Evolutionary conservation across 352 stramenopile genomes (phyloP).

Genomic region (Thraustochytrium aureum): DNA sequence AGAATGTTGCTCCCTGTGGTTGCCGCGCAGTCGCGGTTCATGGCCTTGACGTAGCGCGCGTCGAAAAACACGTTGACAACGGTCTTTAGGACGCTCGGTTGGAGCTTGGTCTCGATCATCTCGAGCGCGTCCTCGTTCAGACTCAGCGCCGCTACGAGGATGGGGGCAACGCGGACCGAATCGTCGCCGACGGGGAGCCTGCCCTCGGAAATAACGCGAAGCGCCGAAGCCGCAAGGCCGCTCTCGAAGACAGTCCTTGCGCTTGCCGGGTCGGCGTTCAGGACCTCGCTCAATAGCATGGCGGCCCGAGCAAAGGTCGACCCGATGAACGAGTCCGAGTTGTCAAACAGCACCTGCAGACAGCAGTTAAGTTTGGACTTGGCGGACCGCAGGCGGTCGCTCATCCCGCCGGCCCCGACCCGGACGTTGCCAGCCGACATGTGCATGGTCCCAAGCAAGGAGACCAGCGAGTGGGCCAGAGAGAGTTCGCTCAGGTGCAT

Average conservation of each 20-base stretch:
- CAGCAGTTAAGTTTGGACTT: constrained; percentile 31
- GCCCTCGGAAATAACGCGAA: constrained; percentile 13
- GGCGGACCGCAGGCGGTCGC: constrained; percentile 3
- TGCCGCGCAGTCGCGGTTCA: not conserved
- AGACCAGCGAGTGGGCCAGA: constrained; percentile 6
- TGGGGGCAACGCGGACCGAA: not conserved
- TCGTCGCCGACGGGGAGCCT: not conserved
- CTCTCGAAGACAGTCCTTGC: constrained; percentile 6
- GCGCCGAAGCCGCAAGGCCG: constrained; percentile 27
- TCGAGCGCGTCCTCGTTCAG: constrained; percentile 36
- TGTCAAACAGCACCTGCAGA: constrained; percentile 44
- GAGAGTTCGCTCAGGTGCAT: not conserved
- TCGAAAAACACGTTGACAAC: constrained; percentile 22
- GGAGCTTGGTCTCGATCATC: constrained; percentile 4
- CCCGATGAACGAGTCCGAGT: constrained; percentile 2
- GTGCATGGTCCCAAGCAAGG: not conserved
- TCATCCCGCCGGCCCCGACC: constrained; percentile 16
- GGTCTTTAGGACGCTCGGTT: constrained; percentile 19
- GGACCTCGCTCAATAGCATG: constrained; percentile 29
- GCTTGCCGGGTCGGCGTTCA: constrained; percentile 45
- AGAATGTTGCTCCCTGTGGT: not conserved
- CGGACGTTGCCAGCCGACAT: not conserved
- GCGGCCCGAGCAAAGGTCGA: constrained; percentile 21
- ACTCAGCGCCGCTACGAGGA: not conserved
- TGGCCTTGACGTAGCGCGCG: not conserved